Evolutionary conservation across 208 protist species (phyloP).

Genomic region (Wallacemonas sp.): DNA sequence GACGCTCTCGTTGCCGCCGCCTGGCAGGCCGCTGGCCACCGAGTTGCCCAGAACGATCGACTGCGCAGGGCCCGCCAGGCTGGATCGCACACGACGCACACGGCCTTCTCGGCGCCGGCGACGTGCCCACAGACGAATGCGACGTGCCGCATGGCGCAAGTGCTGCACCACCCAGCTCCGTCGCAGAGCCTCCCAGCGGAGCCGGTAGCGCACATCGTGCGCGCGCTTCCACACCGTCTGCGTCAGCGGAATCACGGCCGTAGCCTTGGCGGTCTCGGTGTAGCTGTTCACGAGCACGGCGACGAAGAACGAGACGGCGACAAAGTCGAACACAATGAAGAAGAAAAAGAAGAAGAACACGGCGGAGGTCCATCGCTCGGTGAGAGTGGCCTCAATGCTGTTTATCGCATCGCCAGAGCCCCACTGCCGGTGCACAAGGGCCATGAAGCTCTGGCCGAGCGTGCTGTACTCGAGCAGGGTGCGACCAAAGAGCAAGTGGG

Average conservation of each 20-base stretch:
- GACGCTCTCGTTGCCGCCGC: background rate
- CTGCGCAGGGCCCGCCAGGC: background rate
- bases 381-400: constrained; percentile 9
- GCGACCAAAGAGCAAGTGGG: constrained; percentile 25
- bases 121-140: background rate
- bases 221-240: constrained; percentile 25
- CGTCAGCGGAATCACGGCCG: constrained; percentile 15
- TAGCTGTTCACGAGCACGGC: constrained; percentile 19
- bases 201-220: constrained; percentile 24
- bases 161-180: background rate
- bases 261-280: background rate
- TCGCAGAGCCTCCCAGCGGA: background rate
- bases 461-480: constrained; percentile 15
- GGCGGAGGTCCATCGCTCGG: constrained; percentile 1
- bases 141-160: background rate
- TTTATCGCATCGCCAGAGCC: background rate
- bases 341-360: constrained; percentile 14
- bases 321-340: background rate
- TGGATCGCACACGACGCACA: too few species aligned
- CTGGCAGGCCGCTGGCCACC: background rate
- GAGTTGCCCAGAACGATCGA: background rate
- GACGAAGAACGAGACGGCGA: constrained; percentile 1
- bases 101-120: constrained; percentile 8
- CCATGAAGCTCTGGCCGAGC: constrained; percentile 3
- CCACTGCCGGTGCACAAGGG: constrained; percentile 15